Evolutionary conservation across 1,284 basidiomycete species (phyloP).

Genomic region (Trametes sp.): DNA sequence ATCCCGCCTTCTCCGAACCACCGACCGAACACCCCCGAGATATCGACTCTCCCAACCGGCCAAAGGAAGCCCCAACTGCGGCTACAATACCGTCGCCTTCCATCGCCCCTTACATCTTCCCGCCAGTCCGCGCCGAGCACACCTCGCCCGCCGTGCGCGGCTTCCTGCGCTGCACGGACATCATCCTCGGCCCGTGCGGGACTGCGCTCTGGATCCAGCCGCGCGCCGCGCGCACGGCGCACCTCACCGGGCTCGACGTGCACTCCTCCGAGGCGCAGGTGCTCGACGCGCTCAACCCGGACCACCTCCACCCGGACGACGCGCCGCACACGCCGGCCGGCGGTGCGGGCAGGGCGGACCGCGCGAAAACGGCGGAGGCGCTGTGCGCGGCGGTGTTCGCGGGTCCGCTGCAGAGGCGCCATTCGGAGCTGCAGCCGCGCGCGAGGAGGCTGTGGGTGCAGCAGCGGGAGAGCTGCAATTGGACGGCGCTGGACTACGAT

Average conservation of each 20-base stretch:
- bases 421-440: slow-evolving; percentile 27
- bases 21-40: neutral
- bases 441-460: slow-evolving; percentile 39
- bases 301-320: slow-evolving; percentile 10
- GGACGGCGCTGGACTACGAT: slow-evolving; percentile 66
- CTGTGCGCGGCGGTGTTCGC: slow-evolving; percentile 57
- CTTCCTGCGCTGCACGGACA: slow-evolving; percentile 56
- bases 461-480: slow-evolving; percentile 45
- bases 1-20: slow-evolving; percentile 35
- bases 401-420: slow-evolving; percentile 45
- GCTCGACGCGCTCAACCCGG: slow-evolving; percentile 20
- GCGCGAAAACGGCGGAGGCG: slow-evolving; percentile 40
- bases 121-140: slow-evolving; percentile 45
- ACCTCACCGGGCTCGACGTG: slow-evolving; percentile 38
- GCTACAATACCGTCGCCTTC: neutral
- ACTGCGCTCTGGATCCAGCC: slow-evolving; percentile 69
- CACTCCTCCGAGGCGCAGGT: slow-evolving; percentile 37
- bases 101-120: slow-evolving; percentile 49
- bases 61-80: neutral
- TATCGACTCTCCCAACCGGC: no score
- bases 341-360: neutral
- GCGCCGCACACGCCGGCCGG: neutral
- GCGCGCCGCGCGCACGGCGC: slow-evolving; percentile 37
- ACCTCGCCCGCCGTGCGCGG: slow-evolving; percentile 52
- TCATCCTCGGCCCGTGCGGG: slow-evolving; percentile 58